Percentiles rank a stretch among this genome's conserved stretches.
phyloP scores from a whole-genome alignment of 345 rosid genomes.

The Psidium guajava region DNA sequence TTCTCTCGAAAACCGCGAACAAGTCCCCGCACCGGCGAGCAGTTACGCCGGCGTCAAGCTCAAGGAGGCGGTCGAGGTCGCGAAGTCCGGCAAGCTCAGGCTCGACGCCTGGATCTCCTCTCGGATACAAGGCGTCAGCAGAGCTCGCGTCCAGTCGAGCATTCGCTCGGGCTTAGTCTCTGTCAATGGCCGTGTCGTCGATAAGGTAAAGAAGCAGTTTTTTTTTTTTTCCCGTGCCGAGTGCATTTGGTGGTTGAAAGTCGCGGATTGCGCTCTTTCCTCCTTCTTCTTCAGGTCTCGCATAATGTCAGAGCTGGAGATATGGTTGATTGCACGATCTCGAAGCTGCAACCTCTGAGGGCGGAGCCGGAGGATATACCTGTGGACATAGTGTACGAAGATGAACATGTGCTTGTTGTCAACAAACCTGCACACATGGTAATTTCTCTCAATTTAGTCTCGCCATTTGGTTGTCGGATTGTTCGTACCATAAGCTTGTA shows the following conservation, averaged over 20 bases:
- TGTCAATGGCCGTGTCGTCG: constrained; percentile 68
- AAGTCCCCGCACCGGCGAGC: constrained; percentile 7
- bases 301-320: constrained; percentile 62
- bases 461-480: neutral
- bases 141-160: constrained; percentile 90
- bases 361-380: constrained; percentile 83
- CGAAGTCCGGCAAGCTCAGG: constrained; percentile 39
- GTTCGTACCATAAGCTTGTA: neutral
- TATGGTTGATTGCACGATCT: constrained; percentile 53
- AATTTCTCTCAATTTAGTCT: neutral
- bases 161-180: constrained; percentile 66
- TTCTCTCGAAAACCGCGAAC: neutral
- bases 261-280: neutral
- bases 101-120: constrained; percentile 90
- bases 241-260: neutral
- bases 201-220: constrained; percentile 33
- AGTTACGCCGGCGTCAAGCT: constrained; percentile 46
- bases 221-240: neutral
- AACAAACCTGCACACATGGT: constrained; percentile 91
- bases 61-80: constrained; percentile 42
- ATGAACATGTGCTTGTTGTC: constrained; percentile 63
- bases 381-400: constrained; percentile 77
- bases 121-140: constrained; percentile 59
- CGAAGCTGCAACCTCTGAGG: constrained; percentile 73
- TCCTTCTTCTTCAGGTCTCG: constrained; percentile 37